Conservation (phyloP, 306 rosid species). For the Alnus rubra region DNA sequence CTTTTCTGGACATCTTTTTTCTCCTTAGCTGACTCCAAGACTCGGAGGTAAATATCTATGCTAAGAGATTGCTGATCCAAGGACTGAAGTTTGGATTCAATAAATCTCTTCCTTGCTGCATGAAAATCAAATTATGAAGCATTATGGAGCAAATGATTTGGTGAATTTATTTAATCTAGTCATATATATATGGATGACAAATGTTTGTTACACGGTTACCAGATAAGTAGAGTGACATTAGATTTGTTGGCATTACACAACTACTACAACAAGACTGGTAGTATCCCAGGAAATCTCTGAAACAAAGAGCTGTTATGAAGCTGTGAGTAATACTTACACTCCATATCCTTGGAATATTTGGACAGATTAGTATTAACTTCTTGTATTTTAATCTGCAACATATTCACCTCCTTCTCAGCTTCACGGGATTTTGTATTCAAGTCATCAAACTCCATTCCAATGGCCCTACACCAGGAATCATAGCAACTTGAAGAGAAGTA, state of each 20-base stretch:
- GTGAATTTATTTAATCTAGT: background rate
- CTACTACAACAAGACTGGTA: constrained; percentile 17
- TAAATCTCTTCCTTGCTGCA: constrained; percentile 86
- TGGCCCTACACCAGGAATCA: constrained; percentile 45
- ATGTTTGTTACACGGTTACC: background rate
- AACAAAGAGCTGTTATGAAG: constrained; percentile 11
- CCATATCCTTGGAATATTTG: constrained; percentile 75
- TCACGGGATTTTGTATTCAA: constrained; percentile 66
- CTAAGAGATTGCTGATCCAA: constrained; percentile 65
- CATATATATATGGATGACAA: constrained; percentile 5
- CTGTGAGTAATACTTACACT: constrained; percentile 57
- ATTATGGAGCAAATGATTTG: constrained; percentile 6
- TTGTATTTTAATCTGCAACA: constrained; percentile 70
- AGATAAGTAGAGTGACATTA: constrained; percentile 10
- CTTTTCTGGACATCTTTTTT: constrained; percentile 77
- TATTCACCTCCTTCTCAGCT: constrained; percentile 82
- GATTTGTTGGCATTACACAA: constrained; percentile 7
- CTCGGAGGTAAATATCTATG: constrained; percentile 60
- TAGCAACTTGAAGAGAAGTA: constrained; percentile 24
- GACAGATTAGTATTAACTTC: constrained; percentile 64
- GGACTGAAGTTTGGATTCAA: constrained; percentile 73
- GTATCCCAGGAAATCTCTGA: constrained; percentile 11
- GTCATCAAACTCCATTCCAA: constrained; percentile 69
- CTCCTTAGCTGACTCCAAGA: constrained; percentile 76
- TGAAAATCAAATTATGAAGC: constrained; percentile 16